Conservation (phyloP, 177 flowering plant genomes). For the Vitis hybrid region DNA sequence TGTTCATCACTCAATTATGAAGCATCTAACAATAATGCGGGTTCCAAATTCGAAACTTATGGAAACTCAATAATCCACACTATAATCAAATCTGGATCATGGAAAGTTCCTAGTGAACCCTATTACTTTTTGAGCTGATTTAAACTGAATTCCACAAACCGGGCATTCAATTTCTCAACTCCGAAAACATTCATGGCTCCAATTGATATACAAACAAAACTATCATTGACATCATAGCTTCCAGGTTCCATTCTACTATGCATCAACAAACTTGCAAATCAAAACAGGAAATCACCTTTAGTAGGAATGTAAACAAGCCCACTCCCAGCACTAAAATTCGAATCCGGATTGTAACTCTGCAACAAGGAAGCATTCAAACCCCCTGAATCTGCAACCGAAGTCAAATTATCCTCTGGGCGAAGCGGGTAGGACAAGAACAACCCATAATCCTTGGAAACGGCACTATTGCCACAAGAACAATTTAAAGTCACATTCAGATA, state of each 20-base stretch:
- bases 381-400: conserved; percentile 24
- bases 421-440: conserved; percentile 79
- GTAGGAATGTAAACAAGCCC: conserved; percentile 71
- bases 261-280: neutral
- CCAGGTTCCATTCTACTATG: neutral
- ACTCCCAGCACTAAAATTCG: conserved; percentile 53
- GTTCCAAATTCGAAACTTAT: no score
- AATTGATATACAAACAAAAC: neutral
- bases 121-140: no score
- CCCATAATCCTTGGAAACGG: conserved; percentile 55
- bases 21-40: no score
- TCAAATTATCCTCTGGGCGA: conserved; percentile 41
- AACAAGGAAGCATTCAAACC: conserved; percentile 34
- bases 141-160: no score
- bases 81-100: no score
- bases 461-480: conserved; percentile 67
- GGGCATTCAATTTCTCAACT: no score
- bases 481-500: conserved; percentile 59
- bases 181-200: neutral
- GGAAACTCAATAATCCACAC: no score
- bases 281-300: conserved; percentile 47
- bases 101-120: no score
- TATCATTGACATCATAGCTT: neutral
- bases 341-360: conserved; percentile 46
- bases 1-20: no score